These are phyloP conservation scores for Crithidia acanthocephali DNA, from an alignment of 208 protist species.

Conservation along the genomic window DNA sequence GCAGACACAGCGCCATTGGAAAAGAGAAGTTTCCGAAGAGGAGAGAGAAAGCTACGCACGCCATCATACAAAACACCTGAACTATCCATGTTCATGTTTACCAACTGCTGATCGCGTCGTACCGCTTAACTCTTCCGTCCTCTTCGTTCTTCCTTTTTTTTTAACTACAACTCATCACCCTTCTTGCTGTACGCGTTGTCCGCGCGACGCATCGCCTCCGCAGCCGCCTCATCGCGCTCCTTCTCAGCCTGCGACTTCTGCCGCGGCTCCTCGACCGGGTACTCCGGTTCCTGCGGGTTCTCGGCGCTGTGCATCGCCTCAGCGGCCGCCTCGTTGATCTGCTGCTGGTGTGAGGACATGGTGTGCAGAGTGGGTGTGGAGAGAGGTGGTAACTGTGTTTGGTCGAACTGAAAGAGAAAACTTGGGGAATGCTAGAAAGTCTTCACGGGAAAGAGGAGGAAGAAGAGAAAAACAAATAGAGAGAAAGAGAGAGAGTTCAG, in stretches of 20 bases:
- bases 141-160: slow-evolving; percentile 2
- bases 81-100: no score
- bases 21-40: no score
- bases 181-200: slow-evolving; percentile 17
- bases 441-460: not conserved
- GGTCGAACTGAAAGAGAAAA: slow-evolving; percentile 9
- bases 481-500: slow-evolving; percentile 9
- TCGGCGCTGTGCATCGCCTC: slow-evolving; percentile 37
- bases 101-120: no score
- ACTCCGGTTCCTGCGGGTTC: slow-evolving; percentile 10
- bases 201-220: slow-evolving; percentile 31
- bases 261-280: slow-evolving; percentile 8
- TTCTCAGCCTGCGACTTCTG: not conserved
- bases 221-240: slow-evolving; percentile 13
- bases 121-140: no score
- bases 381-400: not conserved
- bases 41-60: no score
- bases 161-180: slow-evolving; percentile 11
- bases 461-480: no score
- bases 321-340: slow-evolving; percentile 31
- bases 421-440: no score
- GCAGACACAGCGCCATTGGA: no score
- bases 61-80: no score
- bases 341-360: slow-evolving; percentile 22
- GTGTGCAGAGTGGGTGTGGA: not conserved